Evolutionary conservation across 768 basidiomycete species (phyloP).

Genomic region (Cyclocybe aegerita): DNA sequence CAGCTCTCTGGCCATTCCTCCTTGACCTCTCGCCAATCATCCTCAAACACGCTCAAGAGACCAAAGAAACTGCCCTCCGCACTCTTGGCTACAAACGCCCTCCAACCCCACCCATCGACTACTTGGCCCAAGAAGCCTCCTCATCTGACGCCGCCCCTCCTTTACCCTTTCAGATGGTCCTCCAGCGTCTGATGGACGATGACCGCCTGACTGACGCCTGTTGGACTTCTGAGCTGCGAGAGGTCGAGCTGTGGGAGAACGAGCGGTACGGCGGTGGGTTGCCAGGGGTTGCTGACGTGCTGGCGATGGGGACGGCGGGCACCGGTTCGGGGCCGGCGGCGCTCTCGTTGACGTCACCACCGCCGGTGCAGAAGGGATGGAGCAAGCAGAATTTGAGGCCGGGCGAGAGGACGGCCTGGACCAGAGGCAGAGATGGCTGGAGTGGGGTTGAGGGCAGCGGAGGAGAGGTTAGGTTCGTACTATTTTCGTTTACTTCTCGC

Average conservation of each 20-base stretch:
- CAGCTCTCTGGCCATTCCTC: constrained; percentile 18
- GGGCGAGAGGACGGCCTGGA: constrained; percentile 65
- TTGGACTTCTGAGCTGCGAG: constrained; percentile 63
- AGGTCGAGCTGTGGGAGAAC: constrained; percentile 82
- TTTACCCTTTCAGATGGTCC: constrained; percentile 20
- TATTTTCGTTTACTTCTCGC: constrained; percentile 3
- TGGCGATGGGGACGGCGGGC: neutral
- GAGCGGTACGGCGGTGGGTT: constrained; percentile 51
- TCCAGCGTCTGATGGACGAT: constrained; percentile 55
- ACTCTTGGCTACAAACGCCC: neutral
- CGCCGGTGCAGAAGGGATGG: constrained; percentile 31
- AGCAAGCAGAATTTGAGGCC: constrained; percentile 40
- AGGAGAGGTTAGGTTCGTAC: constrained; percentile 64
- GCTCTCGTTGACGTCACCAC: neutral
- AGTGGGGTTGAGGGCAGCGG: constrained; percentile 48
- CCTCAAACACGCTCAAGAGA: neutral
- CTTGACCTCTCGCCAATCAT: constrained; percentile 8
- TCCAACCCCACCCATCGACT: too few relatives aligned
- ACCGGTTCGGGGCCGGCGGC: neutral
- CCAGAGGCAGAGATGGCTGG: constrained; percentile 71
- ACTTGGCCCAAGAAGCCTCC: too few relatives aligned
- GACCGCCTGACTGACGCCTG: constrained; percentile 62
- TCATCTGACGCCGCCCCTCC: neutral
- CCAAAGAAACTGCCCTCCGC: neutral
- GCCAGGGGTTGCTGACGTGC: too few relatives aligned